These are phyloP conservation scores for Dichotomopilus funicola DNA, from an alignment of 2,329 filamentous ascomycete genomes.

Conservation along the genomic window DNA sequence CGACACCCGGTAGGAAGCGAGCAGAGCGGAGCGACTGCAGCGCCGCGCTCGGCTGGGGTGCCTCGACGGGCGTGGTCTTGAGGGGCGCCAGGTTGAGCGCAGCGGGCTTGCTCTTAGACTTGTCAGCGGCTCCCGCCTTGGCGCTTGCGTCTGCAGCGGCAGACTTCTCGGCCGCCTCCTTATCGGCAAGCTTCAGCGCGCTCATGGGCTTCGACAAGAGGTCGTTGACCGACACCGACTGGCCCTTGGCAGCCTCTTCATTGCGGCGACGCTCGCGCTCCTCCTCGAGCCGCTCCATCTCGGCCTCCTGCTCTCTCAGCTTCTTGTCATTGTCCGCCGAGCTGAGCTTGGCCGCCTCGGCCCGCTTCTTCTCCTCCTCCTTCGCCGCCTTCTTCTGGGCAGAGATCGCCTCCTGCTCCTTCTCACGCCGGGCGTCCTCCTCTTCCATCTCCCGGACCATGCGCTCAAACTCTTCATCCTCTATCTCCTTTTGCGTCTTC, in stretches of 20 bases:
- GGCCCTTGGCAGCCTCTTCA: conserved; percentile 41
- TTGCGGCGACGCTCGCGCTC: conserved; percentile 55
- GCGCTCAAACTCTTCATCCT: conserved; percentile 50
- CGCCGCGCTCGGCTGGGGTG: conserved; percentile 86
- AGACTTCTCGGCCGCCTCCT: conserved; percentile 33
- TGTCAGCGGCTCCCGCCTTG: conserved; percentile 53
- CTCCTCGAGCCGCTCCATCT: conserved; percentile 67
- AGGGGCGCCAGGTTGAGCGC: conserved; percentile 79
- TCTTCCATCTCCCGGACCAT: conserved; percentile 59
- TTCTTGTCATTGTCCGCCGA: conserved; percentile 56
- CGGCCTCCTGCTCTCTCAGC: conserved; percentile 65
- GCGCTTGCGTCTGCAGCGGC: conserved; percentile 36
- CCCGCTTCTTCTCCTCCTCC: conserved; percentile 36
- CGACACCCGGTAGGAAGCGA: conserved; percentile 75
- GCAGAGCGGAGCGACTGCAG: conserved; percentile 90
- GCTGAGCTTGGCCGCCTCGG: conserved; percentile 40
- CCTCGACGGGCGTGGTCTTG: conserved; percentile 80
- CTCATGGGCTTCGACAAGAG: conserved; percentile 38
- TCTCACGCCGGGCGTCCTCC: conserved; percentile 44
- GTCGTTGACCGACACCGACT: conserved; percentile 47
- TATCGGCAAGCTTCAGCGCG: conserved; percentile 34
- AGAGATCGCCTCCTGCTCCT: conserved; percentile 39
- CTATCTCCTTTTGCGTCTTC: conserved; percentile 26
- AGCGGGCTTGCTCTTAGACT: conserved; percentile 67
- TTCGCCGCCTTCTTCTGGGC: conserved; percentile 36